These are phyloP conservation scores for Trichoderma atrobrunneum DNA, from an alignment of 2,329 filamentous ascomycete genomes.

Conservation along the genomic window DNA sequence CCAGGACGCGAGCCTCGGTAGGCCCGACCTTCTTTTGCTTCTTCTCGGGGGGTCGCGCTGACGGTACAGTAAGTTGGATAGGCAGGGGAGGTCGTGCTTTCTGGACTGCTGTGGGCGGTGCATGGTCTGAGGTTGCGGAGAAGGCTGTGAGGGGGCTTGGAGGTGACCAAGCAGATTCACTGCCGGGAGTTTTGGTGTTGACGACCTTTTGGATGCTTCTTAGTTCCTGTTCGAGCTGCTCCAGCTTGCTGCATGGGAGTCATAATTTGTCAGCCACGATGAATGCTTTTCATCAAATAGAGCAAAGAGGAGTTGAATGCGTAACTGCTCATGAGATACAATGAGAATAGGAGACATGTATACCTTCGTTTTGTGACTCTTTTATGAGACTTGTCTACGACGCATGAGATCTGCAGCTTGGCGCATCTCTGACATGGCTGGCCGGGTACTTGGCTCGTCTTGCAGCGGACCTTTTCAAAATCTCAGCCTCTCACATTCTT, in stretches of 20 bases:
- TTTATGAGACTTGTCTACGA: conserved; percentile 48
- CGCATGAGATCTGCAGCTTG: conserved; percentile 43
- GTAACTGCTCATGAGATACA: no score
- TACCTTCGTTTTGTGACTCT: conserved; percentile 46
- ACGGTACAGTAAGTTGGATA: conserved; percentile 29
- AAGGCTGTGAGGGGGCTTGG: conserved; percentile 30
- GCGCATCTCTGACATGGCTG: conserved; percentile 45
- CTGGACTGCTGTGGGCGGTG: conserved; percentile 19
- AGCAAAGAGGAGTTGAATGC: not conserved
- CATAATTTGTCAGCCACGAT: not conserved
- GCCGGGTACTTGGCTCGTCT: conserved; percentile 37
- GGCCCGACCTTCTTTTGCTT: conserved; percentile 28
- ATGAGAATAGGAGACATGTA: not conserved
- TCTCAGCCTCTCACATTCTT: not conserved
- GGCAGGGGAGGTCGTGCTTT: conserved; percentile 7
- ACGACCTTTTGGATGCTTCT: conserved; percentile 54
- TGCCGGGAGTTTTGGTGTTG: conserved; percentile 23
- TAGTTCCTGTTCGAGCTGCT: conserved; percentile 54
- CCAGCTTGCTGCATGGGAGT: conserved; percentile 46
- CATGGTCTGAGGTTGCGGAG: conserved; percentile 25
- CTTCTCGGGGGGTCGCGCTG: conserved; percentile 23
- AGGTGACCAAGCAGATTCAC: conserved; percentile 29
- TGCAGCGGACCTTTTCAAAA: conserved; percentile 42
- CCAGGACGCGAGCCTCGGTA: conserved; percentile 44
- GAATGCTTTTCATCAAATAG: not conserved